A percentile compares a stretch with the other conserved stretches of the same genome.
Conservation (phyloP, 2,329 filamentous ascomycete species). For the Colletotrichum sojae region DNA sequence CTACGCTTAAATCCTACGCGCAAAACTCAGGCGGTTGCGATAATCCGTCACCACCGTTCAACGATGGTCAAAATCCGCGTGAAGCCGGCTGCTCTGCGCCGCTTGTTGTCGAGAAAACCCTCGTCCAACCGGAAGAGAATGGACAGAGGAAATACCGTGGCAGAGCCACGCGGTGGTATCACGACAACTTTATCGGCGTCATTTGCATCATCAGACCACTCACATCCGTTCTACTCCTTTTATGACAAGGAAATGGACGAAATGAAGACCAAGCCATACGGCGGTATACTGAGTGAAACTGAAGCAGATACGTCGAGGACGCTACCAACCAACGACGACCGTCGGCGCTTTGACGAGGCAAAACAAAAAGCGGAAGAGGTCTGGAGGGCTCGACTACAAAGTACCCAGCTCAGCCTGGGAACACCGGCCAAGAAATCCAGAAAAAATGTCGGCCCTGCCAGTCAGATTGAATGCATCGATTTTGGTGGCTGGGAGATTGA, state of each 20-base stretch:
- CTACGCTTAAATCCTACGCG: conserved; percentile 67
- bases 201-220: conserved; percentile 65
- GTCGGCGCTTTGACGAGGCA: conserved; percentile 89
- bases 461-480: conserved; percentile 98
- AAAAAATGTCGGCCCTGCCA: conserved; percentile 87
- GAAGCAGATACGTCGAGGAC: conserved; percentile 95
- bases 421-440: conserved; percentile 75
- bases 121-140: conserved; percentile 66
- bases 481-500: conserved; percentile 99
- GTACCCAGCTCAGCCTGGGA: conserved; percentile 75
- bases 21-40: conserved; percentile 55
- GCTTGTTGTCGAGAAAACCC: conserved; percentile 71
- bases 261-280: conserved; percentile 92
- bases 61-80: conserved; percentile 72
- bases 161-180: conserved; percentile 45
- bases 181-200: conserved; percentile 43
- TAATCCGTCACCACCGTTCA: conserved; percentile 45
- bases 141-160: conserved; percentile 50
- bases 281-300: conserved; percentile 88
- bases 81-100: conserved; percentile 70
- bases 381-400: conserved; percentile 79
- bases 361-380: conserved; percentile 93
- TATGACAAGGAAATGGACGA: conserved; percentile 92
- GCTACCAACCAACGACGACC: conserved; percentile 83
- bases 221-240: conserved; percentile 88